Conservation (phyloP, 163 green algal genomes). For the Trebouxiophyceae sp. region DNA sequence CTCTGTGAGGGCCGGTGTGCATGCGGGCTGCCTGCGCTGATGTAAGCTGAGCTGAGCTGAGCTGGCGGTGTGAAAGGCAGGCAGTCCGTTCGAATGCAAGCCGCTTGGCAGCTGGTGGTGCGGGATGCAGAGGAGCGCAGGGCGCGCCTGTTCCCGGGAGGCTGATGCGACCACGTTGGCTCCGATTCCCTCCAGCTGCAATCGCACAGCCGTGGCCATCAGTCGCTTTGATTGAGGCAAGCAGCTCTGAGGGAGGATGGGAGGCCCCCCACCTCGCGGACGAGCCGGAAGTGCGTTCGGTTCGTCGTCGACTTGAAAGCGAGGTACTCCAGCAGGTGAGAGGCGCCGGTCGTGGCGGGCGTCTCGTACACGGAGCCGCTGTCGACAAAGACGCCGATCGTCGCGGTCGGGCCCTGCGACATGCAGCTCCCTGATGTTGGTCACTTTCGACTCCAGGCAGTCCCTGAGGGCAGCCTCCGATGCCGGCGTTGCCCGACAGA, state of each 20-base stretch:
- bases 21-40: too few relatives aligned
- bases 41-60: too few relatives aligned
- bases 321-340: slow-evolving; percentile 90
- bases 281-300: slow-evolving; percentile 76
- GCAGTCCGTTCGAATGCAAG: too few relatives aligned
- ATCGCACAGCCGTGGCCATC: too few relatives aligned
- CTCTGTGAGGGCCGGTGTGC: too few relatives aligned
- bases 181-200: slow-evolving; percentile 79
- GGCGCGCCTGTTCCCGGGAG: slow-evolving; percentile 76
- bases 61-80: too few relatives aligned
- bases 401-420: slow-evolving; percentile 79
- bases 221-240: not conserved
- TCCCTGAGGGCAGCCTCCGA: too few relatives aligned
- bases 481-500: too few relatives aligned
- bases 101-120: too few relatives aligned
- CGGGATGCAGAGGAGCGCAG: too few relatives aligned
- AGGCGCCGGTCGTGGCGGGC: slow-evolving; percentile 45
- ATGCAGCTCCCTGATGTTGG: too few relatives aligned
- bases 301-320: slow-evolving; percentile 86
- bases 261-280: slow-evolving; percentile 53
- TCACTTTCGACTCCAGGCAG: too few relatives aligned
- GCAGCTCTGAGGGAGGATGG: not conserved
- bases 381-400: slow-evolving; percentile 88
- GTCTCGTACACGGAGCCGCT: slow-evolving; percentile 83
- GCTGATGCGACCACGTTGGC: slow-evolving; percentile 76